These are phyloP conservation scores for Tulasnella sp. DNA, from an alignment of 768 basidiomycete species.

Conservation along the genomic window DNA sequence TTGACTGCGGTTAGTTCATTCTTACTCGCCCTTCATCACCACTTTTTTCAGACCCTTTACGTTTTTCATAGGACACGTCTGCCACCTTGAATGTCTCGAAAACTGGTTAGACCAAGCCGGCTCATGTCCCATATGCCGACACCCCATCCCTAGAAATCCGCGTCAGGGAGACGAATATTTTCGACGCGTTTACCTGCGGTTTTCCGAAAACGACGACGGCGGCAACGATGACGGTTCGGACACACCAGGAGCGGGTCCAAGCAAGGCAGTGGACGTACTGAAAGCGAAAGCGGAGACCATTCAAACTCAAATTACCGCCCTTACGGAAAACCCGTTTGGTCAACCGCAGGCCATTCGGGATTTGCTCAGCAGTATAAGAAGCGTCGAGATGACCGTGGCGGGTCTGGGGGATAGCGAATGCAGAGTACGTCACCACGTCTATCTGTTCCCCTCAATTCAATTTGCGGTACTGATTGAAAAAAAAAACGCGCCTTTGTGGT, in stretches of 20 bases:
- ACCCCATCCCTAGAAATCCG: not conserved
- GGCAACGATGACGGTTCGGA: not conserved
- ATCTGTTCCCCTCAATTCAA: not conserved
- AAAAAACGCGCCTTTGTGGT: not conserved
- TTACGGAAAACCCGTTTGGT: not conserved
- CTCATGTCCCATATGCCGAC: not conserved
- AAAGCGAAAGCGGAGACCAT: not conserved
- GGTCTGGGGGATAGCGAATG: not conserved
- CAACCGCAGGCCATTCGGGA: not conserved
- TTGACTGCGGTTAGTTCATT: conserved; percentile 1
- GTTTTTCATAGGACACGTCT: not conserved
- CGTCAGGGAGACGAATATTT: not conserved
- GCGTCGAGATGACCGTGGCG: not conserved
- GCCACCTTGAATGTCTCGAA: not conserved
- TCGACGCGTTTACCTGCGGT: not conserved
- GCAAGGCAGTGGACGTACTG: not conserved
- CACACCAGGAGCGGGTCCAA: not conserved
- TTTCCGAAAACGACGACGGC: not conserved
- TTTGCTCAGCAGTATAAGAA: not conserved
- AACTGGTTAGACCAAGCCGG: conserved; percentile 3
- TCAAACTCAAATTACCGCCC: not conserved
- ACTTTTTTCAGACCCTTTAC: not conserved
- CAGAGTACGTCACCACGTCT: not conserved
- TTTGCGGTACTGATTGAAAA: not conserved
- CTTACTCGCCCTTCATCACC: not conserved